A percentile compares a stretch with the other conserved stretches of the same genome.
Conservation (phyloP, 2,329 filamentous ascomycete genomes). For the Acarospora socialis region DNA sequence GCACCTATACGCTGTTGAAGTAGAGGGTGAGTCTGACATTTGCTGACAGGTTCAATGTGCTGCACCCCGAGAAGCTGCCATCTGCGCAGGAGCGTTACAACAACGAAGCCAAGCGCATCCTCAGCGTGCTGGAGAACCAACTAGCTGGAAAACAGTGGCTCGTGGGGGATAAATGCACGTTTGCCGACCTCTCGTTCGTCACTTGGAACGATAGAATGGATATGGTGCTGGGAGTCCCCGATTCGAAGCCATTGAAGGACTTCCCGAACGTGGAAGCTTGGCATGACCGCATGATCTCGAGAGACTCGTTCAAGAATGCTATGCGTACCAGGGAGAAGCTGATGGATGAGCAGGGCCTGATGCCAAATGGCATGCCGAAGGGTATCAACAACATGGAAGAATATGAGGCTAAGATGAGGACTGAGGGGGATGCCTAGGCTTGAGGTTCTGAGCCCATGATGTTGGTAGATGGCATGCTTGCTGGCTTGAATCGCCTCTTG, state of each 20-base stretch:
- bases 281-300: constrained; percentile 3
- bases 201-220: constrained; percentile 6
- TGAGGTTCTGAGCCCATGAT: no score
- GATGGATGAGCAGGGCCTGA: no score
- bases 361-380: no score
- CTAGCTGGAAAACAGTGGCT: constrained; percentile 25
- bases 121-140: constrained; percentile 30
- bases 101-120: constrained; percentile 33
- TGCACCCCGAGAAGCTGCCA: constrained; percentile 29
- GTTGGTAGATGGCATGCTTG: no score
- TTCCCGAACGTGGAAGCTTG: constrained; percentile 5
- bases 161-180: constrained; percentile 30
- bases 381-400: no score
- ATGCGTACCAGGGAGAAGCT: no score
- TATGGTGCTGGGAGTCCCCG: no score
- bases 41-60: constrained; percentile 23
- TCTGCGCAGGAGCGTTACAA: constrained; percentile 33
- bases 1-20: constrained; percentile 9
- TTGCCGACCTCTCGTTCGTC: constrained; percentile 27
- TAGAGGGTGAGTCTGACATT: constrained; percentile 30
- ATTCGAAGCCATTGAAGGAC: no score
- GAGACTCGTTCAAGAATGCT: constrained; percentile 9
- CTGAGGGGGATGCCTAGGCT: no score
- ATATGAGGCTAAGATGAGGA: no score
- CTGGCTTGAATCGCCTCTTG: no score